These are phyloP conservation scores for Cercophora samala DNA, from an alignment of 495 filamentous ascomycete genomes.

Conservation along the genomic window DNA sequence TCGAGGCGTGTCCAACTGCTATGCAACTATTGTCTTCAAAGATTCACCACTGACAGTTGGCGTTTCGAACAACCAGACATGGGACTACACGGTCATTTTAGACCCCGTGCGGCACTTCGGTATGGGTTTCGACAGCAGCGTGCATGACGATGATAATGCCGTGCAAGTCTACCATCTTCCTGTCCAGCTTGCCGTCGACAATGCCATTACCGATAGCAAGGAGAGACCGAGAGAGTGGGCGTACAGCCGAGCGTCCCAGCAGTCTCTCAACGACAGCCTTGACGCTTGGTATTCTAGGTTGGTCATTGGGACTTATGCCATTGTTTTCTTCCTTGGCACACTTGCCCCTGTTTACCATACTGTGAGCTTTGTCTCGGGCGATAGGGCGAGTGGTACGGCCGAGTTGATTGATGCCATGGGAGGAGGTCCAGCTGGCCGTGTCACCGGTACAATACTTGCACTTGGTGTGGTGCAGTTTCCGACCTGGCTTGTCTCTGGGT, in stretches of 20 bases:
- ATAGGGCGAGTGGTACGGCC: slow-evolving; percentile 70
- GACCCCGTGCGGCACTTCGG: slow-evolving; percentile 12
- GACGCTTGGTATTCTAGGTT: not conserved
- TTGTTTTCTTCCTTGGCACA: slow-evolving; percentile 23
- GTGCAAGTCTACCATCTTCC: slow-evolving; percentile 19
- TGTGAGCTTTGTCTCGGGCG: slow-evolving; percentile 58
- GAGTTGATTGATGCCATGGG: slow-evolving; percentile 73
- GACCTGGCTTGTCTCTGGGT: slow-evolving; percentile 39
- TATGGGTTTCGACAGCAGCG: not conserved
- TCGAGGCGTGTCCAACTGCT: slow-evolving; percentile 20
- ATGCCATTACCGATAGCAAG: slow-evolving; percentile 23
- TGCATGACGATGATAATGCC: slow-evolving; percentile 8
- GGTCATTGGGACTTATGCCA: slow-evolving; percentile 12
- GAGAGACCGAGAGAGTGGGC: slow-evolving; percentile 11
- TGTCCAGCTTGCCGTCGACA: slow-evolving; percentile 22
- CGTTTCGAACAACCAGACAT: slow-evolving; percentile 17
- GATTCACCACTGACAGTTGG: slow-evolving; percentile 20
- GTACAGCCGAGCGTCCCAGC: slow-evolving; percentile 7
- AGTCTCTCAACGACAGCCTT: not conserved
- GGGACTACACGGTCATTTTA: slow-evolving; percentile 23
- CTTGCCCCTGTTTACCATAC: slow-evolving; percentile 21
- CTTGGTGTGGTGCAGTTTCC: slow-evolving; percentile 17
- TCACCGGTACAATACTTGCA: slow-evolving; percentile 13
- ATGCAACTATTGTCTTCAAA: slow-evolving; percentile 21
- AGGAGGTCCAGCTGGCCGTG: slow-evolving; percentile 15